Evolutionary conservation across 169 alveolate genomes (phyloP).

Genomic region (Eimeria acervulina): DNA sequence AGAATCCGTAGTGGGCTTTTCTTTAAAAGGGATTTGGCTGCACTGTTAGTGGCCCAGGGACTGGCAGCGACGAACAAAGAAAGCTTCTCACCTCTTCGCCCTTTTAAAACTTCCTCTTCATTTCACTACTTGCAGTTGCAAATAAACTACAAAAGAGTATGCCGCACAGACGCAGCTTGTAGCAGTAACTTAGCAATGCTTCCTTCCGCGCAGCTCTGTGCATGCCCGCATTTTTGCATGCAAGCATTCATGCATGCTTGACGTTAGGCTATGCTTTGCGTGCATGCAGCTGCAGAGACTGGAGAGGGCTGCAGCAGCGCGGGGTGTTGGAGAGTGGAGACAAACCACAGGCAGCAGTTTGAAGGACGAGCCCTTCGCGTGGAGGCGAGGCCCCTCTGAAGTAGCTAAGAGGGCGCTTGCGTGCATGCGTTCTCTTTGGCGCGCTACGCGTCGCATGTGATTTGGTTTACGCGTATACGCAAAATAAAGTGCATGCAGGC

Average conservation of each 20-base stretch:
- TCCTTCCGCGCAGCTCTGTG: background rate
- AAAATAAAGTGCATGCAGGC: too few relatives aligned
- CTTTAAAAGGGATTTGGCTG: conserved; percentile 16
- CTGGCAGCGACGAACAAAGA: conserved; percentile 10
- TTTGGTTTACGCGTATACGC: too few relatives aligned
- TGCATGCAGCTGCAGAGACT: conserved; percentile 43
- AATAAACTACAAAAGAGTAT: background rate
- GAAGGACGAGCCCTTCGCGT: background rate
- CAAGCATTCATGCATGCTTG: background rate
- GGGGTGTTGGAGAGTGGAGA: conserved; percentile 4
- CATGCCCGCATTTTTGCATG: too few relatives aligned
- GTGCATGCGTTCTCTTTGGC: conserved; percentile 35
- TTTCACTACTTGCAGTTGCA: background rate
- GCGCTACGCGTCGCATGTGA: conserved; percentile 16
- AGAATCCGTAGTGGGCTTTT: background rate
- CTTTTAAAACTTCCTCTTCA: background rate
- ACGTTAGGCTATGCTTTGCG: background rate
- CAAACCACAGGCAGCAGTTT: background rate
- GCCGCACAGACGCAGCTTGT: background rate
- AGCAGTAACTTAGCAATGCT: background rate
- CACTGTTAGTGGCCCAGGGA: conserved; percentile 2
- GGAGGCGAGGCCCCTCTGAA: background rate
- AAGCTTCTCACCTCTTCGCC: conserved; percentile 21
- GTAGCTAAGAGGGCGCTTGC: background rate
- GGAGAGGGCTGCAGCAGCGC: conserved; percentile 18